Evolutionary conservation across 208 protist genomes (phyloP), one percentile per base, ranked within the genome.

Genomic region (Dictyostelium gargantuum): DNA sequence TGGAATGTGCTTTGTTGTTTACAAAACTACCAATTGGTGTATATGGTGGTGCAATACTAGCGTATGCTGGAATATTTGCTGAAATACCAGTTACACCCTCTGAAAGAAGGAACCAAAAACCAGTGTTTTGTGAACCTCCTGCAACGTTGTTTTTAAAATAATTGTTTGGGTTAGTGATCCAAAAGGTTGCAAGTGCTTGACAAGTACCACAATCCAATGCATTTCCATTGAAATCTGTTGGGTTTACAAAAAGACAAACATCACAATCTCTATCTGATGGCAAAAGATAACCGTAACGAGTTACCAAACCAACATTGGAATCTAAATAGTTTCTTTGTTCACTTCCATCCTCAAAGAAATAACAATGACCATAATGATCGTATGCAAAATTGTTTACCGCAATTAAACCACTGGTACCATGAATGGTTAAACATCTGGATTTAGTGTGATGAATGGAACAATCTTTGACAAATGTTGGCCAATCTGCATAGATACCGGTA

Each of bases 261-360:
- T 63, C 82, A 32, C 38, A 68, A 26, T 1, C 15, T 38, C 82
- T n/a, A 50, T 92, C 86, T 0, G 86, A 84, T 29, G 73, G 86
- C 6, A 92, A 50, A 0, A 92, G 10, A 5, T 84, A 84, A 26
- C 77, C 66, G 44, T 21, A 44, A 58, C 63, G 19, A 19, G 86
- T 76, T 2, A 80, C 11, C 0, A 92, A n/a, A 52, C 75, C 86
- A 40, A 92, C 75, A 35, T 92, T 92, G 6, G 52, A 76, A 23
- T 92, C 86, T 42, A 92, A 50, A 46, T 84, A 80, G 19, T 92
- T 92, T 66, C 86, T 84, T 63, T 75, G 38, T 63, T 92, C 86
- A 48, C 58, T 77, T n/a, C 61, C 86, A 66, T 92, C 86, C 32
- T 92, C 86, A 84, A 92, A 92, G 61, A 92, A 92, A 52, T 84